Base-by-base conservation (phyloP, 106 monocot genomes). In the Dioscorea zingiberensis region DNA sequence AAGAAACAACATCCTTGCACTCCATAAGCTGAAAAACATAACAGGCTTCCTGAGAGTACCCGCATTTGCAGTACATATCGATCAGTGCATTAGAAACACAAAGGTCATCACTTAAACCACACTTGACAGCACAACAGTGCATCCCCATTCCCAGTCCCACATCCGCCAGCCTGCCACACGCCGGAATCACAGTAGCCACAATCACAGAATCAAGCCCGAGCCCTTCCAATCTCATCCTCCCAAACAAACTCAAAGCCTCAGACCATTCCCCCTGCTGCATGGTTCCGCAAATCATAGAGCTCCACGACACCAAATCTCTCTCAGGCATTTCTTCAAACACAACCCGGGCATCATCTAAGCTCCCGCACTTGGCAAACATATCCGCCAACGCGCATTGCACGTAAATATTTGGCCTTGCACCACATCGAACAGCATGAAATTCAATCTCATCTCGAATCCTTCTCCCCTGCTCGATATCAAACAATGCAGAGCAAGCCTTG, bases 61-160 rank as follows among this genome's bases (percentile, higher is more conserved):
- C 80, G 22, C 87, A 83, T 68, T 87, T 87, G 16, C 71, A 66
- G 57, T 87, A 87, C 87, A 84, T 87, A 55, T 87, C 87, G 15
- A 87, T 74, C 47, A 84, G 25, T 12, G 88, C 80, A 61, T 88
- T 88, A 1, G 58, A 62, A 27, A 88, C 75, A 21, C 74, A 84
- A 12, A 88, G 38, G 59, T 88, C 78, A 30, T 51, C 44, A 16
- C 13, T 5, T 0, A 81, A 25, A 54, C 84, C 84, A 29, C 45
- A 63, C 49, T 66, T 84, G 2, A 88, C 6, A 18, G 63, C 73
- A 28, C 65, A 78, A 46, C 78, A 72, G 3, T 88, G 81, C 72
- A 88, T 27, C 21, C 63, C 72, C 81, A 69, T 73, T 4, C 84
- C 88, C 25, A 76, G 25, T 7, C 6, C 2, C 29, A 78, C 27